Evolutionary conservation across 192 early-diverging fungal genomes (phyloP).

Genomic region (Funneliformis mosseae): DNA sequence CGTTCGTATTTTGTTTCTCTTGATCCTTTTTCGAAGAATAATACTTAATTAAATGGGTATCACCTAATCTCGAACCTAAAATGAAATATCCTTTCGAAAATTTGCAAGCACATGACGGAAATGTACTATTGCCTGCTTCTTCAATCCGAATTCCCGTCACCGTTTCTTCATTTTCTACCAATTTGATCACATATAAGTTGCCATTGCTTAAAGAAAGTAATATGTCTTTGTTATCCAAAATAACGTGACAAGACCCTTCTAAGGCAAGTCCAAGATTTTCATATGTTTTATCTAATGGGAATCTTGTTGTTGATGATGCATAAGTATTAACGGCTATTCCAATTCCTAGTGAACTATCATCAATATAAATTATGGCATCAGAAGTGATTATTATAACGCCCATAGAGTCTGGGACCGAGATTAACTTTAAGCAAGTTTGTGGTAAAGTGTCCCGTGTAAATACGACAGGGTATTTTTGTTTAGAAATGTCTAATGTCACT

Average conservation of each 20-base stretch:
- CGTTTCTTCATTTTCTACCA: conserved; percentile 76
- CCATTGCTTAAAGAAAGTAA: conserved; percentile 75
- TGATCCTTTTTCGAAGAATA: conserved; percentile 32
- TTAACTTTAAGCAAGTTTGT: conserved; percentile 73
- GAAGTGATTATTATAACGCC: conserved; percentile 81
- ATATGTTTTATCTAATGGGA: conserved; percentile 47
- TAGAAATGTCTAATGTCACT: conserved; percentile 82
- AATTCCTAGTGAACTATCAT: conserved; percentile 81
- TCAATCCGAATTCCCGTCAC: conserved; percentile 72
- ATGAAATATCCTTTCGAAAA: conserved; percentile 67
- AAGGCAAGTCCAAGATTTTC: conserved; percentile 70
- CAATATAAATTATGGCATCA: conserved; percentile 83
- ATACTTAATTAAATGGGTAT: conserved; percentile 74
- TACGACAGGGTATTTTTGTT: conserved; percentile 79
- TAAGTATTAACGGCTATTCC: conserved; percentile 77
- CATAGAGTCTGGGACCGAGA: conserved; percentile 79
- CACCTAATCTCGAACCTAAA: conserved; percentile 65
- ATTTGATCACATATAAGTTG: conserved; percentile 68
- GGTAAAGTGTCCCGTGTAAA: conserved; percentile 78
- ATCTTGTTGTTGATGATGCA: conserved; percentile 49
- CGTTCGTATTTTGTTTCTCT: neutral
- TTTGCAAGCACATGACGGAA: conserved; percentile 54
- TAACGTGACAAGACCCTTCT: conserved; percentile 64
- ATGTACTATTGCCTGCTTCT: conserved; percentile 49
- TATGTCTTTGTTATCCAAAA: conserved; percentile 72